Conservation (phyloP, 2,329 filamentous ascomycete species). For the Cladosporium sphaerospermum region DNA sequence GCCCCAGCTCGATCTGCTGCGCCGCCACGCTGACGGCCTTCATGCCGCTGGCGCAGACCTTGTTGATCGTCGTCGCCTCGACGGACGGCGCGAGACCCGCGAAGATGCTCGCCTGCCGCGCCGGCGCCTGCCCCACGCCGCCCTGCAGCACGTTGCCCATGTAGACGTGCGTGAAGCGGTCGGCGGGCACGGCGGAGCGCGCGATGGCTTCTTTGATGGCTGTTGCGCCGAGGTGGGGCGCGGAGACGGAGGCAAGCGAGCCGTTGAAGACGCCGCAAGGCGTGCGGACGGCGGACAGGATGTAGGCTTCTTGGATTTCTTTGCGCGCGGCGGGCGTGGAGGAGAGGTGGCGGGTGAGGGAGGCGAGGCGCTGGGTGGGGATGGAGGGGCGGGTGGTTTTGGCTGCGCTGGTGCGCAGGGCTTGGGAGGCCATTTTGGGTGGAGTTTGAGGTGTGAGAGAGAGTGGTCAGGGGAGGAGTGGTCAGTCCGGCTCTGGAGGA, state of each 20-base stretch:
- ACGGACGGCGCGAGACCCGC: constrained; percentile 74
- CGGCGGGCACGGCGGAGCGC: constrained; percentile 74
- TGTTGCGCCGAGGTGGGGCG: constrained; percentile 79
- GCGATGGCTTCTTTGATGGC: constrained; percentile 87
- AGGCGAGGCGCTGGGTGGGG: constrained; percentile 1
- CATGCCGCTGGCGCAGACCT: constrained; percentile 91
- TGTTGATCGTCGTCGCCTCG: constrained; percentile 92
- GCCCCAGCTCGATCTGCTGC: constrained; percentile 87
- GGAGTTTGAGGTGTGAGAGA: not conserved
- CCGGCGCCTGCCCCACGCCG: constrained; percentile 79
- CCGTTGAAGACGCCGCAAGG: constrained; percentile 97
- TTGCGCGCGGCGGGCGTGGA: constrained; percentile 43
- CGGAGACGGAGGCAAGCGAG: constrained; percentile 73
- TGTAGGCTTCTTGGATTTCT: constrained; percentile 87
- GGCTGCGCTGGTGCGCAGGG: constrained; percentile 3
- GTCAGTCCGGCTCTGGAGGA: not conserved
- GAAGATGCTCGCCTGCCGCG: constrained; percentile 83
- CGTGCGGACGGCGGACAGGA: constrained; percentile 81
- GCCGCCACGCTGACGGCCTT: constrained; percentile 88
- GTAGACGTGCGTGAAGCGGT: constrained; percentile 85
- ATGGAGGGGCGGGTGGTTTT: constrained; percentile 4
- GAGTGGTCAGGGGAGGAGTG: not conserved
- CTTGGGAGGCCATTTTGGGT: constrained; percentile 2
- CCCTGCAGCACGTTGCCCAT: constrained; percentile 94
- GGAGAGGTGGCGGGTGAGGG: constrained; percentile 39